Evolutionary conservation across 2,329 filamentous ascomycete genomes (phyloP), one percentile per base, ranked within the genome.

Genomic region (Claviceps sp.): DNA sequence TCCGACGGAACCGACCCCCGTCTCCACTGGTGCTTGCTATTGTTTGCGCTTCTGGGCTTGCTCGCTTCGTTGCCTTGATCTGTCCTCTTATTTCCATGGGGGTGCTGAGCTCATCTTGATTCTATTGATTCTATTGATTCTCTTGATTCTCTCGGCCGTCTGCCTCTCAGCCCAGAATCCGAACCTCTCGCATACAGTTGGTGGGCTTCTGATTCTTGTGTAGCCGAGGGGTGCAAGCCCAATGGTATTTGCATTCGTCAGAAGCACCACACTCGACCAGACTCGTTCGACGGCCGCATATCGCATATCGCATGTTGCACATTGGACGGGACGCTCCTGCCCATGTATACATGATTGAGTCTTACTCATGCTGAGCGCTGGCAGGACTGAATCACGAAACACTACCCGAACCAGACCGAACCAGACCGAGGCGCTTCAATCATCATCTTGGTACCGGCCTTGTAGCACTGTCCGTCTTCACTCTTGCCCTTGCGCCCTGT

Each of bases 1-100:
- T 49, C 51, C 51, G 51, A 52, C 51, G 47, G 48, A 49, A 49
- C 51, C 51, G 51, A 49, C 47, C 40, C 47, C 40, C 41, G 41
- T 52, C 51, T 45, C 51, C 47, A 52, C 51, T 46, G 41, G 48
- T 46, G 20, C 26, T 44, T 46, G 42, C 51, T 41, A 46, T 52
- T 52, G 41, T 49, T 22, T 34, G 46, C 49, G 41, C 47, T 45
- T 36, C 24, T 38, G 37, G 37, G 20, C 26, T 49, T 34, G 9
- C 46, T 37, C 41, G 26, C 22, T 40, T 11, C n/a, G 24, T 36
- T 37, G 24, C 14, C 16, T 36, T 41, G n/a, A 18, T 13, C 20
- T 46, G 20, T 37, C 34, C 30, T 24, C 20, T 49, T 41, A 5
- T n/a, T 26, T 45, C 30, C 34, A 11, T 16, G 24, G 16, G 30